These are phyloP conservation scores for Pyrrhoderma lamaoense DNA, from an alignment of 1,284 basidiomycete species.

Conservation along the genomic window DNA sequence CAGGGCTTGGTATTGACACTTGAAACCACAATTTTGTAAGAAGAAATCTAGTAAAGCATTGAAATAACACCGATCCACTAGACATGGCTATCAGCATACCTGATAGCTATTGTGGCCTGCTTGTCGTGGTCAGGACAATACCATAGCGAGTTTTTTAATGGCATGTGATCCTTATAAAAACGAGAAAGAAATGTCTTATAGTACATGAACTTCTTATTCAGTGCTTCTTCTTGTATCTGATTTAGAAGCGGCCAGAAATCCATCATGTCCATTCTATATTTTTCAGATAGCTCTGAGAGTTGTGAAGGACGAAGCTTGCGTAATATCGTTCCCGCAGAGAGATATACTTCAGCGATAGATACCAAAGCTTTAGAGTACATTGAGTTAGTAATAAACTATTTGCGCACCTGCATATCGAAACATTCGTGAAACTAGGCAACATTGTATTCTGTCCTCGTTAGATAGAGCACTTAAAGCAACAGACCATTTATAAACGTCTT, in stretches of 20 bases:
- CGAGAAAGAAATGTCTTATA: constrained; percentile 41
- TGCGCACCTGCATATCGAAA: constrained; percentile 58
- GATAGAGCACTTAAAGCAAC: constrained; percentile 46
- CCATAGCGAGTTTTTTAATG: constrained; percentile 47
- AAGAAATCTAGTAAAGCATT: constrained; percentile 44
- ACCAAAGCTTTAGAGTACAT: no score
- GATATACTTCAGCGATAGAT: constrained; percentile 39
- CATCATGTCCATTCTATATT: constrained; percentile 38
- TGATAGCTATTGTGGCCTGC: constrained; percentile 47
- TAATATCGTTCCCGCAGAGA: constrained; percentile 37
- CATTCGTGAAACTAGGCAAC: constrained; percentile 45
- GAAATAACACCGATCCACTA: neutral
- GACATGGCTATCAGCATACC: constrained; percentile 37
- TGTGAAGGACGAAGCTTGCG: no score
- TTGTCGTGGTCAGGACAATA: constrained; percentile 47
- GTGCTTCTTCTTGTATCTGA: constrained; percentile 39
- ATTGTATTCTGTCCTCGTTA: constrained; percentile 34
- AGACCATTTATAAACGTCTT: constrained; percentile 44
- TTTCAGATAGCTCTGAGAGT: constrained; percentile 25
- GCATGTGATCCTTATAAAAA: constrained; percentile 26
- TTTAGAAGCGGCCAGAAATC: constrained; percentile 66
- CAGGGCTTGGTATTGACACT: constrained; percentile 35
- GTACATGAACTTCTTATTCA: constrained; percentile 33
- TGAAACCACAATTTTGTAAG: constrained; percentile 56
- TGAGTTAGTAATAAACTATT: constrained; percentile 37